Conservation (phyloP, 2,329 filamentous ascomycete genomes). For the Pyricularia pennisetigena region DNA sequence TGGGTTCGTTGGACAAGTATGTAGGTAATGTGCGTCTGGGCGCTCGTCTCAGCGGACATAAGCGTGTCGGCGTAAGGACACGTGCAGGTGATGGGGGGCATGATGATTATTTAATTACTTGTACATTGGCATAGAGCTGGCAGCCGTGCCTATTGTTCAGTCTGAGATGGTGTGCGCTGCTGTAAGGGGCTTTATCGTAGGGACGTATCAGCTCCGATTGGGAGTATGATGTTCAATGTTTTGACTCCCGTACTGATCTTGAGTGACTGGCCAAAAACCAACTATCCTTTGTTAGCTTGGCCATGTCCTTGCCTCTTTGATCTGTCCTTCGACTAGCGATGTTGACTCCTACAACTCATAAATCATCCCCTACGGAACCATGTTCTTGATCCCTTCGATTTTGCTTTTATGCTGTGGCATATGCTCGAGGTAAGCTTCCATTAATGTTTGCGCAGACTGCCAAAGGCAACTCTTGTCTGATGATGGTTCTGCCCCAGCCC, state of each 20-base stretch:
- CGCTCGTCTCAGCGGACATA: slow-evolving; percentile 21
- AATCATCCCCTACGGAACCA: slow-evolving; percentile 22
- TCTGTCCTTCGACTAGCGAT: slow-evolving; percentile 19
- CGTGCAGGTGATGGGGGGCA: slow-evolving; percentile 22
- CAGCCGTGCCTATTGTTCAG: slow-evolving; percentile 24
- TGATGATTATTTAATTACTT: slow-evolving; percentile 25
- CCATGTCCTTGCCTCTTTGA: slow-evolving; percentile 12
- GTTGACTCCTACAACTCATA: slow-evolving; percentile 20
- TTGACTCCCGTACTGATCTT: not conserved
- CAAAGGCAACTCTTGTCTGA: not conserved
- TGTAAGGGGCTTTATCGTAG: slow-evolving; percentile 22
- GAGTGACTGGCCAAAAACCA: not conserved
- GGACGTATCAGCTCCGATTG: slow-evolving; percentile 23
- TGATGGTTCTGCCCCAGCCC: slow-evolving; percentile 19
- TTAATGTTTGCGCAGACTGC: not conserved
- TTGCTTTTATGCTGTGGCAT: slow-evolving; percentile 11
- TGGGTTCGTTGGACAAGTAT: slow-evolving; percentile 24
- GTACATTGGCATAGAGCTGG: slow-evolving; percentile 29
- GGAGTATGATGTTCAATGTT: slow-evolving; percentile 10
- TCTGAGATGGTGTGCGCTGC: slow-evolving; percentile 21
- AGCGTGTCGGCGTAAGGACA: slow-evolving; percentile 18
- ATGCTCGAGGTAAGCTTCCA: not conserved
- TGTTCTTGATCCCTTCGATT: slow-evolving; percentile 21
- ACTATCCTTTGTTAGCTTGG: not conserved
- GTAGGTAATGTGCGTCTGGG: slow-evolving; percentile 27